These are phyloP conservation scores for Phlebiopsis flavidoalba DNA, from an alignment of 768 basidiomycete species.

Conservation along the genomic window DNA sequence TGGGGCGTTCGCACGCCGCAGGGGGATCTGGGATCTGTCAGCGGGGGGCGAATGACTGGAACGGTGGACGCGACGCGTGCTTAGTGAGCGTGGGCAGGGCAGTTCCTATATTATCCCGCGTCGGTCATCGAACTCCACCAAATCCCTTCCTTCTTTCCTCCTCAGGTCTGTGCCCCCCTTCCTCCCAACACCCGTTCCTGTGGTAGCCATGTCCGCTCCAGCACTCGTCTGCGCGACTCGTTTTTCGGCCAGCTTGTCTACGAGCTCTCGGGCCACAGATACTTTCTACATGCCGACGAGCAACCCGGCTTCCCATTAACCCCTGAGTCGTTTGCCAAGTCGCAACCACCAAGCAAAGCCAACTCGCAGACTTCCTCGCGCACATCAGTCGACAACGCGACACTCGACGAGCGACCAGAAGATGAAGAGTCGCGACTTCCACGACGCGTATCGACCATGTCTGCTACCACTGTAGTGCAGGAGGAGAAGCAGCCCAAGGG, in stretches of 20 bases:
- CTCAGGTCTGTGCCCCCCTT: no score
- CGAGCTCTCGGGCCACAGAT: conserved; percentile 17
- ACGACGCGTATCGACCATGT: not conserved
- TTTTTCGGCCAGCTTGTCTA: conserved; percentile 27
- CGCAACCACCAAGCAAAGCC: not conserved
- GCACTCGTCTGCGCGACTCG: conserved; percentile 25
- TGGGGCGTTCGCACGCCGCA: not conserved
- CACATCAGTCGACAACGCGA: not conserved
- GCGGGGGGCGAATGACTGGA: not conserved
- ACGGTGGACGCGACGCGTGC: not conserved
- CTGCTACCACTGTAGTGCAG: not conserved
- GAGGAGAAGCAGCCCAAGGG: conserved; percentile 4
- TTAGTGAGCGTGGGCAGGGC: not conserved
- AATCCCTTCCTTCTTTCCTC: not conserved
- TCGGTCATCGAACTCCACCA: not conserved
- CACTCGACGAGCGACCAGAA: not conserved
- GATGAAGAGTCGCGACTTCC: not conserved
- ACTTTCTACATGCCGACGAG: conserved; percentile 17
- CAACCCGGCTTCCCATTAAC: conserved; percentile 6
- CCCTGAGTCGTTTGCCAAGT: not conserved
- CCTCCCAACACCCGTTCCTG: not conserved
- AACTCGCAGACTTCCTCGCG: not conserved
- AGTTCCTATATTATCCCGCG: not conserved
- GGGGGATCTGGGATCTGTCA: not conserved
- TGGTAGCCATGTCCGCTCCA: conserved; percentile 3